A percentile compares a stretch with the other conserved stretches of the same genome.
Conservation (phyloP, 208 protist genomes). For the Vickermania ingenoplastis region DNA sequence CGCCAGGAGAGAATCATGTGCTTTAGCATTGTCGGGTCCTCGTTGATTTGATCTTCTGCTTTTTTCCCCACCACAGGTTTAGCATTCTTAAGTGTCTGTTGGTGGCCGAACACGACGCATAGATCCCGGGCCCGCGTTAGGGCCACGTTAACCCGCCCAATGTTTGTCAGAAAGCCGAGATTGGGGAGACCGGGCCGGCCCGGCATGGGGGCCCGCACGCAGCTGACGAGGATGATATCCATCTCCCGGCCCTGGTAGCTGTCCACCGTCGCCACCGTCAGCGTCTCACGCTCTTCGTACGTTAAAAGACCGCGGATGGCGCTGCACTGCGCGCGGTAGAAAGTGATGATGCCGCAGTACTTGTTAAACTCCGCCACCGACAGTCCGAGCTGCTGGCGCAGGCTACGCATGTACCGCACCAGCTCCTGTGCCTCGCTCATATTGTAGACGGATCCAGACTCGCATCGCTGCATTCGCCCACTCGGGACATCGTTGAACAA, state of each 20-base stretch:
- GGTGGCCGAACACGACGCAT: slow-evolving; percentile 68
- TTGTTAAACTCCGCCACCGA: slow-evolving; percentile 36
- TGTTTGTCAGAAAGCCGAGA: slow-evolving; percentile 86
- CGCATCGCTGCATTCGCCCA: slow-evolving; percentile 34
- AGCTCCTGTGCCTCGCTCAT: slow-evolving; percentile 40
- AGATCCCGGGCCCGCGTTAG: slow-evolving; percentile 86
- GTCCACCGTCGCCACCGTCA: slow-evolving; percentile 88
- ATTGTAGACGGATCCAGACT: slow-evolving; percentile 34
- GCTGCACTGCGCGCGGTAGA: slow-evolving; percentile 65
- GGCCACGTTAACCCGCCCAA: slow-evolving; percentile 87
- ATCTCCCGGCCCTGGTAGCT: slow-evolving; percentile 93
- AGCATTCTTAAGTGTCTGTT: slow-evolving; percentile 6
- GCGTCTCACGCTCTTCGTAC: slow-evolving; percentile 37
- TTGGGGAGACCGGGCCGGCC: background rate
- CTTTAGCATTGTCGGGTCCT: background rate
- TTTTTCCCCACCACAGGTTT: too few species aligned
- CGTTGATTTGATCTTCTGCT: background rate
- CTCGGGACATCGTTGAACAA: slow-evolving; percentile 58
- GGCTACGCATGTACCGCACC: slow-evolving; percentile 56
- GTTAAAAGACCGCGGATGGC: slow-evolving; percentile 32
- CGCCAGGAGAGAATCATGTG: background rate
- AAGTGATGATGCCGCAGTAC: slow-evolving; percentile 72
- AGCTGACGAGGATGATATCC: slow-evolving; percentile 89
- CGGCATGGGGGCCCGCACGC: slow-evolving; percentile 50
- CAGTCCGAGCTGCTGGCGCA: slow-evolving; percentile 40